A percentile compares a stretch with the other conserved stretches of the same genome.
Evolutionary conservation across 2,329 filamentous ascomycete species (phyloP).

Genomic region (Dendrostoma leiphaemia): DNA sequence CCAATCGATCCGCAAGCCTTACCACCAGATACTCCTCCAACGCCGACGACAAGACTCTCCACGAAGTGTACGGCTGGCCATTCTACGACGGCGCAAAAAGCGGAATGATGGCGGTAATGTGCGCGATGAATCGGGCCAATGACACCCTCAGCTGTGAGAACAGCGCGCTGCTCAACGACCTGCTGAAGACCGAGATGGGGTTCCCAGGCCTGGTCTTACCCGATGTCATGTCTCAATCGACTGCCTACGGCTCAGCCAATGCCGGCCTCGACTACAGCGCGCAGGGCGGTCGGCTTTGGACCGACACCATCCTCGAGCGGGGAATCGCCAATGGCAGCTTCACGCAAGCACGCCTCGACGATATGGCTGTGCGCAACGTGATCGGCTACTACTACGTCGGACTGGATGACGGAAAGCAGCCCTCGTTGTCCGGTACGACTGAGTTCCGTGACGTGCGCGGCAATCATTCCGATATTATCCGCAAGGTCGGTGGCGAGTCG

Average conservation of each 20-base stretch:
- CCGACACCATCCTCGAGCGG: constrained; percentile 47
- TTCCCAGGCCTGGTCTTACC: constrained; percentile 65
- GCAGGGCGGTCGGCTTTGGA: not conserved
- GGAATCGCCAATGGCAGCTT: constrained; percentile 61
- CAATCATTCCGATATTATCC: constrained; percentile 54
- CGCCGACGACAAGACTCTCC: constrained; percentile 35
- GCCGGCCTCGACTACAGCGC: constrained; percentile 64
- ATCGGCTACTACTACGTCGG: constrained; percentile 55
- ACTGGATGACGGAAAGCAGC: constrained; percentile 43
- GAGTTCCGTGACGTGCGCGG: constrained; percentile 46
- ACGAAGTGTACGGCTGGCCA: constrained; percentile 44
- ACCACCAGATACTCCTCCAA: too few species aligned
- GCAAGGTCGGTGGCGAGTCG: constrained; percentile 53
- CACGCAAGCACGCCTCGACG: constrained; percentile 50
- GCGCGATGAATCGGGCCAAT: constrained; percentile 13
- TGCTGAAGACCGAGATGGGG: constrained; percentile 61
- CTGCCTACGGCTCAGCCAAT: constrained; percentile 57
- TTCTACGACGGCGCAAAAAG: not conserved
- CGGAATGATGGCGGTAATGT: constrained; percentile 11
- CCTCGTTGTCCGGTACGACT: constrained; percentile 50
- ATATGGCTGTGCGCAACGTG: constrained; percentile 49
- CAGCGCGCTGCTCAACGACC: constrained; percentile 61
- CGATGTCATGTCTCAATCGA: constrained; percentile 67
- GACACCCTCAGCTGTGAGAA: constrained; percentile 64
- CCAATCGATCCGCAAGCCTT: too few species aligned